These are phyloP conservation scores for Filobasidium uniguttulatum DNA, from an alignment of 1,284 basidiomycete genomes.

Conservation along the genomic window DNA sequence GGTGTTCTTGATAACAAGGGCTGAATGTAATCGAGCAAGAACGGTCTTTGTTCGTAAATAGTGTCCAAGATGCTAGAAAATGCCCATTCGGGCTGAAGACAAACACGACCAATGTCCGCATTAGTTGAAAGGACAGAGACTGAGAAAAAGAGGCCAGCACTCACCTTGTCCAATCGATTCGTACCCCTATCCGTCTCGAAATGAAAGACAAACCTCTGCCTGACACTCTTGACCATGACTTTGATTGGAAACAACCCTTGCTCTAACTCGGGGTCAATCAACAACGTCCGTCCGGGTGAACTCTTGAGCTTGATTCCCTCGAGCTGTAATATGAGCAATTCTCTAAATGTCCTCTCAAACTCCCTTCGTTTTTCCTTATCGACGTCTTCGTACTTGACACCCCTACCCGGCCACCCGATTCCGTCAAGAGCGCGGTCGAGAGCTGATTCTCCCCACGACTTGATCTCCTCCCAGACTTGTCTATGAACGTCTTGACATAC, in stretches of 20 bases:
- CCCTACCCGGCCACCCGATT: slow-evolving; percentile 61
- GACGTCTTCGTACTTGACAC: slow-evolving; percentile 49
- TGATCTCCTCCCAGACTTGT: slow-evolving; percentile 62
- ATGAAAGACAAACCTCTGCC: slow-evolving; percentile 85
- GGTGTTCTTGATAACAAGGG: slow-evolving; percentile 50
- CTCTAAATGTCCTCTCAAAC: slow-evolving; percentile 61
- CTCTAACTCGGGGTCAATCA: not conserved
- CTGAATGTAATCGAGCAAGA: slow-evolving; percentile 65
- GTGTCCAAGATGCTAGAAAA: slow-evolving; percentile 79
- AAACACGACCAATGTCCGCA: not conserved
- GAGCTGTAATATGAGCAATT: slow-evolving; percentile 60
- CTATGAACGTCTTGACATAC: slow-evolving; percentile 44
- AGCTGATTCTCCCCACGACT: slow-evolving; percentile 49
- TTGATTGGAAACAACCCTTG: slow-evolving; percentile 55
- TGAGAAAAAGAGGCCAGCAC: not conserved
- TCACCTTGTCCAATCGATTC: slow-evolving; percentile 82
- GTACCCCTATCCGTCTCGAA: slow-evolving; percentile 78
- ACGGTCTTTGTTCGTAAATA: slow-evolving; percentile 61
- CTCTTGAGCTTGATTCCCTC: slow-evolving; percentile 44
- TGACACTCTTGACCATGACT: slow-evolving; percentile 69
- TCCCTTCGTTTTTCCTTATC: slow-evolving; percentile 43
- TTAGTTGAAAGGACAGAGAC: not conserved
- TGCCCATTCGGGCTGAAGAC: slow-evolving; percentile 84
- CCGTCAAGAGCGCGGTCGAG: slow-evolving; percentile 49
- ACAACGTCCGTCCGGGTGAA: not conserved